Conservation (phyloP, 164 flowering plant genomes). For the Berberis vulgaris region DNA sequence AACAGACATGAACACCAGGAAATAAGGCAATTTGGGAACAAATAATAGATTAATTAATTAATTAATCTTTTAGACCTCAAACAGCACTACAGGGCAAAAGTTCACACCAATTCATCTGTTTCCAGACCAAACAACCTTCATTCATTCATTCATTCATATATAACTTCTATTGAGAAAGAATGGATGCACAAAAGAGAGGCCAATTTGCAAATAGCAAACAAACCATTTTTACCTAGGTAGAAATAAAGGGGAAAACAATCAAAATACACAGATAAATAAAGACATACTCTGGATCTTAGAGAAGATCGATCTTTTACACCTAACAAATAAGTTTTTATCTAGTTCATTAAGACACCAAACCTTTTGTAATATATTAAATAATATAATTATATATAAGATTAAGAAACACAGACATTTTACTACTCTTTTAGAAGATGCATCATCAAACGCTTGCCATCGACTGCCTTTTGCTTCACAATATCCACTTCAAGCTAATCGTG, state of each 20-base stretch:
- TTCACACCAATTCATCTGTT: too few relatives aligned
- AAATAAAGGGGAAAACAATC: slow-evolving; percentile 17
- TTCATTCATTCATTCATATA: too few relatives aligned
- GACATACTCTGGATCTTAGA: slow-evolving; percentile 12
- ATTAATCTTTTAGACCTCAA: neutral
- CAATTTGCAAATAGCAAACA: slow-evolving; percentile 23
- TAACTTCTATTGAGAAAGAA: neutral
- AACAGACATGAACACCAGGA: slow-evolving; percentile 10
- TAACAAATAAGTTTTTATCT: slow-evolving; percentile 9
- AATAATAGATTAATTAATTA: neutral
- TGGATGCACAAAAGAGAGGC: slow-evolving; percentile 6
- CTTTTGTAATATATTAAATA: slow-evolving; percentile 7
- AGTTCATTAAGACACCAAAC: slow-evolving; percentile 21
- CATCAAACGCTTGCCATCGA: slow-evolving; percentile 1
- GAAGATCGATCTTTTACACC: slow-evolving; percentile 8
- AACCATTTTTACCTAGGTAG: slow-evolving; percentile 30
- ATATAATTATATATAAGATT: slow-evolving; percentile 10
- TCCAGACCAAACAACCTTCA: too few relatives aligned
- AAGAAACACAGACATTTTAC: slow-evolving; percentile 1
- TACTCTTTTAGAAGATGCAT: neutral
- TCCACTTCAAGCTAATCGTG: neutral
- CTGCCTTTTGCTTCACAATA: slow-evolving; percentile 7
- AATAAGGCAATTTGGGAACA: neutral
- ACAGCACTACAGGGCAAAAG: neutral
- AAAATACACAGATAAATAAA: slow-evolving; percentile 18